Evolutionary conservation across 2,329 filamentous ascomycete genomes (phyloP).

Genomic region (Ilyonectria mors-panacis): DNA sequence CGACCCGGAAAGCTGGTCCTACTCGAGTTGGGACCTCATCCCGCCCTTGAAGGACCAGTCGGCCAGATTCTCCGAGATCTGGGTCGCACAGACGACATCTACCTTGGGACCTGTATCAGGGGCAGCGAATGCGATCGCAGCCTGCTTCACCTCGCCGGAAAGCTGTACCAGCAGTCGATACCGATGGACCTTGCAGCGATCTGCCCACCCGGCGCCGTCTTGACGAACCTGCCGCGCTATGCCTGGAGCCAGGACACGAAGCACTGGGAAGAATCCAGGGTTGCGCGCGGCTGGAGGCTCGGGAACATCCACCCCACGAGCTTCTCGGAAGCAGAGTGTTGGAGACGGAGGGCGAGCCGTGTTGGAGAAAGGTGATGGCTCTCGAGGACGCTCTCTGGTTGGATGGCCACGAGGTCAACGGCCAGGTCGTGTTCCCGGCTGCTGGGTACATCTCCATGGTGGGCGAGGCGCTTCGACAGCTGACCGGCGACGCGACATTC

Average conservation of each 20-base stretch:
- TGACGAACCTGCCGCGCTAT: slow-evolving; percentile 55
- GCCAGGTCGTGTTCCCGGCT: slow-evolving; percentile 58
- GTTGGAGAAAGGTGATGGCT: slow-evolving; percentile 44
- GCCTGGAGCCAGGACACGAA: slow-evolving; percentile 35
- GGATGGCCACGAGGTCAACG: slow-evolving; percentile 60
- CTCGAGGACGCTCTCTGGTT: slow-evolving; percentile 55
- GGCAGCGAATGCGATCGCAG: no score
- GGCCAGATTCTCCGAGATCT: no score
- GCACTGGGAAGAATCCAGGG: slow-evolving; percentile 23
- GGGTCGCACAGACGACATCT: no score
- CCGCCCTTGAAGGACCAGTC: no score
- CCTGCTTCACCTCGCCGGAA: neutral
- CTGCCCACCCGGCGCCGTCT: slow-evolving; percentile 1
- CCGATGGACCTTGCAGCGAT: neutral
- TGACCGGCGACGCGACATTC: slow-evolving; percentile 38
- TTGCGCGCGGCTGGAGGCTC: slow-evolving; percentile 29
- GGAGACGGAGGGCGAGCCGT: slow-evolving; percentile 37
- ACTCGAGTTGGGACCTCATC: no score
- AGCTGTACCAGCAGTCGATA: slow-evolving; percentile 9
- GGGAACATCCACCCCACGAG: slow-evolving; percentile 28
- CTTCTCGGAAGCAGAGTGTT: slow-evolving; percentile 39
- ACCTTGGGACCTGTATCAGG: no score
- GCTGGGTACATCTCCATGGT: slow-evolving; percentile 55
- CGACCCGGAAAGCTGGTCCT: no score
- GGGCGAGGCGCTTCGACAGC: slow-evolving; percentile 43